These are phyloP conservation scores for Coprinellus micaceus DNA, from an alignment of 768 basidiomycete species.

Conservation along the genomic window DNA sequence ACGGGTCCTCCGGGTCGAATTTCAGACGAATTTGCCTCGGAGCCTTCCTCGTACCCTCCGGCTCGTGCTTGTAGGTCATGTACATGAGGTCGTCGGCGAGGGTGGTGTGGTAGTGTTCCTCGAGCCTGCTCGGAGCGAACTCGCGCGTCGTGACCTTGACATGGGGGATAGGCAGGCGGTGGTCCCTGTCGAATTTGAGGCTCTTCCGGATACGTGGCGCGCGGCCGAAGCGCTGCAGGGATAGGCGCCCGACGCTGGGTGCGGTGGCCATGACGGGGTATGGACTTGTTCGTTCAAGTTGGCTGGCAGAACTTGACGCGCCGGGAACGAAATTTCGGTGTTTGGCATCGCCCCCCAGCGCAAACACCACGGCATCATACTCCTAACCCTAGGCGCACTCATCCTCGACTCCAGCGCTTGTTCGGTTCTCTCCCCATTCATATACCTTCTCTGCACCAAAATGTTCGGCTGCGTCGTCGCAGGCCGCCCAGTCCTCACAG, in stretches of 20 bases:
- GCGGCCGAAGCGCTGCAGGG: conserved; percentile 49
- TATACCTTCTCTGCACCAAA: neutral
- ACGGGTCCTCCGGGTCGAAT: conserved; percentile 78
- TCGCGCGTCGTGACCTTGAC: conserved; percentile 64
- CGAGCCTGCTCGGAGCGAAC: conserved; percentile 67
- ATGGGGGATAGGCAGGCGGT: conserved; percentile 71
- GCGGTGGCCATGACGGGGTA: conserved; percentile 8
- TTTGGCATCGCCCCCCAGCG: neutral
- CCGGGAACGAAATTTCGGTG: neutral
- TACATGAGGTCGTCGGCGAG: conserved; percentile 90
- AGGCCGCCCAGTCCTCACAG: conserved; percentile 74
- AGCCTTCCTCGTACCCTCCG: conserved; percentile 43
- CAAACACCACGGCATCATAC: neutral
- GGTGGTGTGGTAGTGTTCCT: conserved; percentile 80
- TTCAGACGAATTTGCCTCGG: conserved; percentile 59
- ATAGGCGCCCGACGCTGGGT: conserved; percentile 14
- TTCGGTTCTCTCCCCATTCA: neutral
- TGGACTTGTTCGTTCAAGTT: neutral
- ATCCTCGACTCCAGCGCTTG: neutral
- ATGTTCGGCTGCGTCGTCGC: conserved; percentile 85
- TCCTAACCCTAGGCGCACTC: neutral
- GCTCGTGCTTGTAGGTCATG: conserved; percentile 84
- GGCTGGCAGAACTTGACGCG: neutral
- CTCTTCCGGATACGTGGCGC: conserved; percentile 42
- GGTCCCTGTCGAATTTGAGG: conserved; percentile 44